Evolutionary conservation across 2,329 filamentous ascomycete species (phyloP).

Genomic region (Penicillium sp.): DNA sequence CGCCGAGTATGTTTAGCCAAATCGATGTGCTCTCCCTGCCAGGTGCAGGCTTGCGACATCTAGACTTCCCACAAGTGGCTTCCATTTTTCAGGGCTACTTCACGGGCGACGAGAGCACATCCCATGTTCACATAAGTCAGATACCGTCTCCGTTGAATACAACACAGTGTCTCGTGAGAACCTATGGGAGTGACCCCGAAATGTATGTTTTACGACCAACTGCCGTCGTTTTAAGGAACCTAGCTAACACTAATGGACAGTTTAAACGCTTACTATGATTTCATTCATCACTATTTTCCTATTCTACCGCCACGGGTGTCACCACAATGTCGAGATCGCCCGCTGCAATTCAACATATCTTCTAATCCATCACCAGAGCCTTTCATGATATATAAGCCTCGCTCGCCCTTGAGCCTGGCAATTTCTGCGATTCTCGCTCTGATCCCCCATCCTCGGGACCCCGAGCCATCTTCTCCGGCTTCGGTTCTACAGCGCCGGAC

Average conservation of each 20-base stretch:
- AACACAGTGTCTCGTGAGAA: slow-evolving; percentile 38
- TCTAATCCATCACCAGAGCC: slow-evolving; percentile 36
- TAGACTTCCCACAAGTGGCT: slow-evolving; percentile 45
- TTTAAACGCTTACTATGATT: slow-evolving; percentile 52
- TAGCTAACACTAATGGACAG: slow-evolving; percentile 32
- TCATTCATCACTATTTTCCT: slow-evolving; percentile 51
- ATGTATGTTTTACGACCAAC: slow-evolving; percentile 39
- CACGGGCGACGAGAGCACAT: slow-evolving; percentile 26
- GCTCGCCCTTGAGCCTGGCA: slow-evolving; percentile 49
- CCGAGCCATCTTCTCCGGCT: slow-evolving; percentile 38
- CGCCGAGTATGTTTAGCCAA: slow-evolving; percentile 43
- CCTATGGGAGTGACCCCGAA: slow-evolving; percentile 46
- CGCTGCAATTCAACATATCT: slow-evolving; percentile 38
- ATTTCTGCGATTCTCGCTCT: slow-evolving; percentile 49
- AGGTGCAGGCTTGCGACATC: slow-evolving; percentile 44
- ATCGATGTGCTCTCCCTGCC: slow-evolving; percentile 47
- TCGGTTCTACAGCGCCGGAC: slow-evolving; percentile 43
- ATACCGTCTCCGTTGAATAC: slow-evolving; percentile 32
- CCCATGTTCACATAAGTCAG: slow-evolving; percentile 33
- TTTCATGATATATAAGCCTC: slow-evolving; percentile 40
- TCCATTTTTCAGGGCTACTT: slow-evolving; percentile 45
- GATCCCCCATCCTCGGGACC: slow-evolving; percentile 47
- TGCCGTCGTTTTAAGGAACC: not conserved
- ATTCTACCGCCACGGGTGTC: slow-evolving; percentile 45
- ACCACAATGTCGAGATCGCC: slow-evolving; percentile 35